Evolutionary conservation across 192 early-diverging fungal species (phyloP).

Genomic region (Coemansia sp.): DNA sequence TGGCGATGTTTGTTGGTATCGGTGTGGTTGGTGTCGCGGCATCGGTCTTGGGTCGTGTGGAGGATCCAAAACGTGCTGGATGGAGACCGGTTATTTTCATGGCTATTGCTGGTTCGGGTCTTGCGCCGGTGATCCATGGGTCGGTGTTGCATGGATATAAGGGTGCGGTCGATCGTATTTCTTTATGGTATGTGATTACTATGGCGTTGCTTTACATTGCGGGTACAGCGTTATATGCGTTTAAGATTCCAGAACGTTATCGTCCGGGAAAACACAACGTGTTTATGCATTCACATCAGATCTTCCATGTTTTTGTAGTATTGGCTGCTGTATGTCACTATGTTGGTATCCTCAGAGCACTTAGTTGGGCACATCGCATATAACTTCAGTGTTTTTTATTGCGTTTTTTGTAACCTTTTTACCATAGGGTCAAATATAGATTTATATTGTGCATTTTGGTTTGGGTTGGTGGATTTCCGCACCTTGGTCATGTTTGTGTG

Average conservation of each 20-base stretch:
- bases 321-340: conserved; percentile 74
- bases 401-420: not conserved
- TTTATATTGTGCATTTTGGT: not conserved
- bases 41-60: conserved; percentile 63
- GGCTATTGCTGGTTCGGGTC: conserved; percentile 71
- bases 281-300: conserved; percentile 84
- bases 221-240: conserved; percentile 84
- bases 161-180: conserved; percentile 55
- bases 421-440: not conserved
- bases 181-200: conserved; percentile 64
- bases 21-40: conserved; percentile 68
- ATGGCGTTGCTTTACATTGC: conserved; percentile 78
- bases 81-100: conserved; percentile 80
- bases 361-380: conserved; percentile 34
- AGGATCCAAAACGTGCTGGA: conserved; percentile 71
- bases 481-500: too few species aligned
- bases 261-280: conserved; percentile 82
- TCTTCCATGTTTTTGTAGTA: conserved; percentile 87
- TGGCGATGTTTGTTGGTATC: conserved; percentile 61
- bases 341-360: conserved; percentile 65
- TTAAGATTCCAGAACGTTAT: conserved; percentile 78
- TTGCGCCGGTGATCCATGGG: conserved; percentile 79
- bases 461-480: too few species aligned
- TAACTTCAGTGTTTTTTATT: not conserved
- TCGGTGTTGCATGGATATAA: conserved; percentile 68